Percentiles rank a stretch among this genome's conserved stretches.
Evolutionary conservation across 192 early-diverging fungal genomes (phyloP).

Genomic region (Coemansia sp.): DNA sequence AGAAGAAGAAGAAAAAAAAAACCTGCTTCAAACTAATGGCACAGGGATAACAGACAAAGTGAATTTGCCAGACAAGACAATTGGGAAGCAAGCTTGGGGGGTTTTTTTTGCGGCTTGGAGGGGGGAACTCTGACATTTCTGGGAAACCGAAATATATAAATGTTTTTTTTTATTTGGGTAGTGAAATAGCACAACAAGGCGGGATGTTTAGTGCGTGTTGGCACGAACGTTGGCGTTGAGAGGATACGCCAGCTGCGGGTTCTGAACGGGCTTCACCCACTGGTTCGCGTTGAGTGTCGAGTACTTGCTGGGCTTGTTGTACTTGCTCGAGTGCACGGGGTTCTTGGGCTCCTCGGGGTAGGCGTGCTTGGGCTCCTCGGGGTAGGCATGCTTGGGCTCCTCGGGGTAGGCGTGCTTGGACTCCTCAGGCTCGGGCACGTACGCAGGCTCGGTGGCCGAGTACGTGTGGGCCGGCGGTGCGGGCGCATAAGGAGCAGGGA

Average conservation of each 20-base stretch:
- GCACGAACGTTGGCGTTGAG: neutral
- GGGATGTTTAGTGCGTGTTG: no score
- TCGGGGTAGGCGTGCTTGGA: neutral
- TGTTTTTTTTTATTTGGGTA: neutral
- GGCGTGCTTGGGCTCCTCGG: neutral
- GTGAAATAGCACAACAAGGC: no score
- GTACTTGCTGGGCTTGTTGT: neutral
- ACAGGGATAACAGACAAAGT: no score
- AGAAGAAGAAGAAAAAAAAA: neutral
- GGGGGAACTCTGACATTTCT: no score
- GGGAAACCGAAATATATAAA: neutral
- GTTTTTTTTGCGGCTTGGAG: no score
- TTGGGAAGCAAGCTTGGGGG: no score
- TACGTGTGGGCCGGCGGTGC: neutral
- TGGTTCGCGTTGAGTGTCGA: neutral
- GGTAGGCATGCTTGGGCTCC: neutral
- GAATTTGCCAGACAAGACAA: no score
- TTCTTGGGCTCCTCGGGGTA: slow-evolving; percentile 2
- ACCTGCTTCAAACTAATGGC: neutral
- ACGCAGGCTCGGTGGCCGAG: neutral
- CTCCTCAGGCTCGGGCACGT: no score
- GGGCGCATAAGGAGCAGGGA: neutral
- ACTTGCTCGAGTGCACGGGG: neutral
- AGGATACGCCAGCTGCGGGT: neutral
- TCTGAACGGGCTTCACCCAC: neutral